Evolutionary conservation across 2,329 filamentous ascomycete genomes (phyloP).

Genomic region (Cladophialophora immunda): DNA sequence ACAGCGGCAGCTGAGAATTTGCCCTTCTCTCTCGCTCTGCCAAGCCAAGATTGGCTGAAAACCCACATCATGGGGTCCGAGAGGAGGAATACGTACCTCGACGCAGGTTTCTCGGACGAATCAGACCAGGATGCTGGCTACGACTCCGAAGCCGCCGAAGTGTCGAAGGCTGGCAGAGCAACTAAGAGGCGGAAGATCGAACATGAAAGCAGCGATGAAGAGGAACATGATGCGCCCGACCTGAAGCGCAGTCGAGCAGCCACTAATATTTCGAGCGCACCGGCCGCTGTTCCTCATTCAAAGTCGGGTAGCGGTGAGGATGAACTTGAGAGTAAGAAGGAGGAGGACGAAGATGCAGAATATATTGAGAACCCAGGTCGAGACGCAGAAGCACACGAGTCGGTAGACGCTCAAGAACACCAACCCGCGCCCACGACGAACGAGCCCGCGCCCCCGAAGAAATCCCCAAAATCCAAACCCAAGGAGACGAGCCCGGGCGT

Average conservation of each 20-base stretch:
- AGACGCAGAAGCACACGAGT: slow-evolving; percentile 49
- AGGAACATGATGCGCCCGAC: slow-evolving; percentile 31
- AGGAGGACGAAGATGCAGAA: neutral
- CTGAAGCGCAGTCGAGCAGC: neutral
- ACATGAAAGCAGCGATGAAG: slow-evolving; percentile 42
- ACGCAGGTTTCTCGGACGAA: slow-evolving; percentile 48
- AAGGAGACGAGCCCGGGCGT: slow-evolving; percentile 47
- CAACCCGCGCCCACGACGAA: neutral
- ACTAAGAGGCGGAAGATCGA: slow-evolving; percentile 38
- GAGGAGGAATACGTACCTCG: slow-evolving; percentile 33
- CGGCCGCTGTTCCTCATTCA: neutral
- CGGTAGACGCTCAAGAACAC: slow-evolving; percentile 64
- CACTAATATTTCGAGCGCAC: slow-evolving; percentile 31
- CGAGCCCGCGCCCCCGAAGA: neutral
- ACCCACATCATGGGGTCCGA: slow-evolving; percentile 19
- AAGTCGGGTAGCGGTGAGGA: neutral
- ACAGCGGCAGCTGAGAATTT: neutral
- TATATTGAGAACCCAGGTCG: neutral
- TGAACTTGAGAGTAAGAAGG: neutral
- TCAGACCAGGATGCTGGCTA: slow-evolving; percentile 53
- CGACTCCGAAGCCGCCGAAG: slow-evolving; percentile 54
- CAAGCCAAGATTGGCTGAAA: too few relatives aligned
- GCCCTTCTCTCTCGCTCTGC: neutral
- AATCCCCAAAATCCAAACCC: slow-evolving; percentile 1
- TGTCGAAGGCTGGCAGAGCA: slow-evolving; percentile 47